A percentile compares a stretch with the other conserved stretches of the same genome.
phyloP scores from a whole-genome alignment of 176 grass and related monocot genomes.

The Zizania latifolia region DNA sequence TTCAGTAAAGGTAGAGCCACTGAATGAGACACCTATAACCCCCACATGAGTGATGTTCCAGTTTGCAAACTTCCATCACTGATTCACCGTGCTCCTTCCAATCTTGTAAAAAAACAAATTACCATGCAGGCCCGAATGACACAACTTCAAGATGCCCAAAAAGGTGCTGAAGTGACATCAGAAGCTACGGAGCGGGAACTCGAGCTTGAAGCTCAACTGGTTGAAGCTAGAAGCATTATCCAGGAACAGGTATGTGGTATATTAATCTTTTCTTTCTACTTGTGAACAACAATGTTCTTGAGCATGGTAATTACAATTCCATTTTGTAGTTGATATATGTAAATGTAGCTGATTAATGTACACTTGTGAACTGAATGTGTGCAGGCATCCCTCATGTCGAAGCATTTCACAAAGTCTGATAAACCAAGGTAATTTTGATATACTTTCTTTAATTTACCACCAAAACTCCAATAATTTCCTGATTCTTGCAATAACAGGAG shows the following conservation, averaged over 20 bases:
- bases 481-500: slow-evolving; percentile 24
- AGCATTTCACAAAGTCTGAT: slow-evolving; percentile 80
- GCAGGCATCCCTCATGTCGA: slow-evolving; percentile 97
- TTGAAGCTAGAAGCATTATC: slow-evolving; percentile 99
- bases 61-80: not conserved
- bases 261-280: not conserved
- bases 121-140: slow-evolving; percentile 66
- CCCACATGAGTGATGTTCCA: not conserved
- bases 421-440: slow-evolving; percentile 69
- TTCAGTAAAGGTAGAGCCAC: slow-evolving; percentile 73
- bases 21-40: not conserved
- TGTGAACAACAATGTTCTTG: not conserved
- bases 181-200: slow-evolving; percentile 95
- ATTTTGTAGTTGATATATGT: not conserved
- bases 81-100: slow-evolving; percentile 1
- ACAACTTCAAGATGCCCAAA: slow-evolving; percentile 98
- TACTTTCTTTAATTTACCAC: not conserved
- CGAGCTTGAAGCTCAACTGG: slow-evolving; percentile 97
- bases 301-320: not conserved
- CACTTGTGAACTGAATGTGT: slow-evolving; percentile 35
- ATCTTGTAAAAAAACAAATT: slow-evolving; percentile 22
- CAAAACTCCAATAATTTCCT: not conserved
- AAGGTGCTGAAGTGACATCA: slow-evolving; percentile 92
- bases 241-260: slow-evolving; percentile 75
- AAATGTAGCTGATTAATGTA: slow-evolving; percentile 4